A percentile compares a stretch with the other conserved stretches of the same genome.
Conservation (phyloP, 1,139 yeast species). For the Candida dubliniensis region DNA sequence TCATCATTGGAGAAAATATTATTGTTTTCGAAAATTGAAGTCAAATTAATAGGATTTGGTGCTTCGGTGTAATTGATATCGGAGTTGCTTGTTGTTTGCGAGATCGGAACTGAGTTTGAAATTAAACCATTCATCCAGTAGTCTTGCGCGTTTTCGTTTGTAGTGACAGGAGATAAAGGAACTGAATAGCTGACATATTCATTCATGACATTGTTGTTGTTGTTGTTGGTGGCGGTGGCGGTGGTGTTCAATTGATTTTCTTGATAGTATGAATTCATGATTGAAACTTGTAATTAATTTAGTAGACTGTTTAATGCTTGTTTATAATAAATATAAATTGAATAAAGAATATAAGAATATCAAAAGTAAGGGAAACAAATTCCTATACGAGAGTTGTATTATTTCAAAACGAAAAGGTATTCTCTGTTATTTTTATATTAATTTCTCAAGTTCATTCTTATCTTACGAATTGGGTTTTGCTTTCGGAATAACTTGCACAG, state of each 20-base stretch:
- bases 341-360: neutral
- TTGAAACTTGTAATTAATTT: neutral
- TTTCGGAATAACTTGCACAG: neutral
- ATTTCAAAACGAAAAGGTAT: neutral
- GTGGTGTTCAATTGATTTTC: slow-evolving; percentile 2
- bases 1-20: slow-evolving; percentile 7
- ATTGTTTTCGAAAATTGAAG: slow-evolving; percentile 4
- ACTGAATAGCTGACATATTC: slow-evolving; percentile 12
- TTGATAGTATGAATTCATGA: slow-evolving; percentile 1
- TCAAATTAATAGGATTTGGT: slow-evolving; percentile 7
- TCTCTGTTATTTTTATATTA: neutral
- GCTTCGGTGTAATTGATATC: slow-evolving; percentile 12
- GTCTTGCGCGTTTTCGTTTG: slow-evolving; percentile 8
- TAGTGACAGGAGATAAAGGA: slow-evolving; percentile 18
- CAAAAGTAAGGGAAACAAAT: neutral
- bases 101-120: slow-evolving; percentile 19
- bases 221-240: too few species aligned
- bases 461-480: too few species aligned
- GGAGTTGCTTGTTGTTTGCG: slow-evolving; percentile 14
- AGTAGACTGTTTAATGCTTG: too few species aligned
- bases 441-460: neutral
- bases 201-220: neutral
- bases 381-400: neutral
- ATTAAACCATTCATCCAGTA: slow-evolving; percentile 25
- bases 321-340: too few species aligned